A percentile compares a stretch with the other conserved stretches of the same genome.
Evolutionary conservation across 208 protist genomes (phyloP).

Genomic region (Acanthamoeba sp.): DNA sequence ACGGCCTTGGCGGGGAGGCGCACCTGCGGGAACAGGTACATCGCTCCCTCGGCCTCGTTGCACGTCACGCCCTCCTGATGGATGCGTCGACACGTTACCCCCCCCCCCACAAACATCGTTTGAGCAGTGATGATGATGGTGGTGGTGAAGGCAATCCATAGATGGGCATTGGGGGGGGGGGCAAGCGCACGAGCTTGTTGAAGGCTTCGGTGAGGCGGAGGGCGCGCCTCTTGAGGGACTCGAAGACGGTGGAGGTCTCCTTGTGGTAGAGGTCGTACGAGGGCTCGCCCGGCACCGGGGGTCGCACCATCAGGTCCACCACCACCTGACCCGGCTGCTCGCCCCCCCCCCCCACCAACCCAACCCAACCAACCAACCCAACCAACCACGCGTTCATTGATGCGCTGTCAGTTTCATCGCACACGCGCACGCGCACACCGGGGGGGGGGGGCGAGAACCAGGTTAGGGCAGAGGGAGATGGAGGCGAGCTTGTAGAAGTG

Average conservation of each 20-base stretch:
- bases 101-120: too few species aligned
- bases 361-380: too few species aligned
- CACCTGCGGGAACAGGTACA: slow-evolving; percentile 99
- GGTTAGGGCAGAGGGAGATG: slow-evolving; percentile 97
- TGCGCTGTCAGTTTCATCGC: too few species aligned
- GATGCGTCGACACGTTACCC: too few species aligned
- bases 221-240: slow-evolving; percentile 88
- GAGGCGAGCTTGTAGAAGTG: slow-evolving; percentile 97
- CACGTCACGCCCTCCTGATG: slow-evolving; percentile 94
- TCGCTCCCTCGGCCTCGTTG: slow-evolving; percentile 93
- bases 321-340: slow-evolving; percentile 80
- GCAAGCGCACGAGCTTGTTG: neutral
- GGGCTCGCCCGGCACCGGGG: slow-evolving; percentile 93
- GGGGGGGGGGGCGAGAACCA: neutral
- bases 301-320: slow-evolving; percentile 96
- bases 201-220: slow-evolving; percentile 29
- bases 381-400: slow-evolving; percentile 10
- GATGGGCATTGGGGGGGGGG: neutral
- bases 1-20: slow-evolving; percentile 92
- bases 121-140: too few species aligned
- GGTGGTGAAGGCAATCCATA: too few species aligned
- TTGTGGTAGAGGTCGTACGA: slow-evolving; percentile 93
- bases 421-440: neutral
- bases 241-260: slow-evolving; percentile 93
- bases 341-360: neutral